phyloP scores from a whole-genome alignment of 139 green algal genomes.

The Klebsormidium nitens region DNA sequence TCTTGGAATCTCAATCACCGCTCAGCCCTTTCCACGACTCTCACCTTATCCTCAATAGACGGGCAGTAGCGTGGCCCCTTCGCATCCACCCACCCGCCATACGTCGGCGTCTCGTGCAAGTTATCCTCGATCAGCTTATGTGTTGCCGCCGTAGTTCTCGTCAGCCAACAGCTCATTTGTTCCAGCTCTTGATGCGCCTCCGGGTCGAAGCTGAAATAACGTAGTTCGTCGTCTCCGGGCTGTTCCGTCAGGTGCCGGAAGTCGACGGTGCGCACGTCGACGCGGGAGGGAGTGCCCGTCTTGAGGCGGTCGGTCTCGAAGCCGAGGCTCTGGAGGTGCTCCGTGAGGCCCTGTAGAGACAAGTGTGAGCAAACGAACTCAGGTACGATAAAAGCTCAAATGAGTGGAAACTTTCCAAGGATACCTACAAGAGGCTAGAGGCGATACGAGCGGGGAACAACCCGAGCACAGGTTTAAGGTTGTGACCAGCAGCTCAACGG shows the following conservation, averaged over 20 bases:
- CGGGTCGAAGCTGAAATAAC: constrained; percentile 92
- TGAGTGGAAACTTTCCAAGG: too few relatives aligned
- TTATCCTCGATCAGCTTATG: constrained; percentile 77
- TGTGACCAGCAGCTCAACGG: too few relatives aligned
- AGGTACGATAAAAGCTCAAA: too few relatives aligned
- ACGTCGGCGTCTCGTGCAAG: constrained; percentile 89
- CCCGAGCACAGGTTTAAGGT: too few relatives aligned
- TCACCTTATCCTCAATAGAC: constrained; percentile 93
- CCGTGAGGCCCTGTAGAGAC: constrained; percentile 85
- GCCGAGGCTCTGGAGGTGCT: constrained; percentile 72
- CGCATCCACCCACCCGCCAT: constrained; percentile 85
- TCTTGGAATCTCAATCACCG: too few relatives aligned
- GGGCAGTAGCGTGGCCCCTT: constrained; percentile 93
- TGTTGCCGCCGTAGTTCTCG: constrained; percentile 81
- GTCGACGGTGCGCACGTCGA: constrained; percentile 84
- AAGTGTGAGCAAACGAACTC: too few relatives aligned
- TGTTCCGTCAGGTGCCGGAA: constrained; percentile 68
- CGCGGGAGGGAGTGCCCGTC: constrained; percentile 89
- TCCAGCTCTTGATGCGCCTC: constrained; percentile 53
- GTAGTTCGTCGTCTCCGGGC: constrained; percentile 59
- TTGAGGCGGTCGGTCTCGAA: constrained; percentile 93
- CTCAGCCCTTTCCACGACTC: too few relatives aligned
- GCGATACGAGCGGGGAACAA: too few relatives aligned
- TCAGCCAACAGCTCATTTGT: constrained; percentile 90
- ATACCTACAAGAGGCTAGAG: too few relatives aligned